These are phyloP conservation scores for Colletotrichum caudatum DNA, from an alignment of 2,329 filamentous ascomycete species.

Conservation along the genomic window DNA sequence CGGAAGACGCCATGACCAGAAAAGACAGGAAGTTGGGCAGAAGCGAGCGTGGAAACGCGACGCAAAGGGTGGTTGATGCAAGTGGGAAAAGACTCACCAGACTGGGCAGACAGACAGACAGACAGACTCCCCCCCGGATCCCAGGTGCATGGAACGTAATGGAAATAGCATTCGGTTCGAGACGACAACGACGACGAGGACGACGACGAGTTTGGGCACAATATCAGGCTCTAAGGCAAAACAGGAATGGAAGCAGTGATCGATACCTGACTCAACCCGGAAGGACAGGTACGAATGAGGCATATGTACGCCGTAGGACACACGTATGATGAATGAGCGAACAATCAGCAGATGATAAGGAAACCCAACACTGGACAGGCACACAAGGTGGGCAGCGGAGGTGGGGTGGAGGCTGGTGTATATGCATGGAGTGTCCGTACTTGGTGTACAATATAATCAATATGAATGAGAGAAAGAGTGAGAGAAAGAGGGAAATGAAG, in stretches of 20 bases:
- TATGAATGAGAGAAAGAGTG: background rate
- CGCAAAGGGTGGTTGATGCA: slow-evolving; percentile 6
- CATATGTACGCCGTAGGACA: background rate
- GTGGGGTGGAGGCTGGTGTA: background rate
- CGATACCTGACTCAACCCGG: slow-evolving; percentile 21
- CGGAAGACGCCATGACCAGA: slow-evolving; percentile 31
- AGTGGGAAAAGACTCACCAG: slow-evolving; percentile 20
- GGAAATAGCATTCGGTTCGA: slow-evolving; percentile 20
- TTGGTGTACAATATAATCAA: background rate
- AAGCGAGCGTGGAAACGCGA: background rate
- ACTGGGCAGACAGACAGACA: background rate
- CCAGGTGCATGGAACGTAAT: slow-evolving; percentile 28
- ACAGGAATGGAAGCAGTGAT: slow-evolving; percentile 30
- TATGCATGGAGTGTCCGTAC: background rate
- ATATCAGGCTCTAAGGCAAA: slow-evolving; percentile 15
- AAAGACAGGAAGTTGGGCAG: slow-evolving; percentile 17
- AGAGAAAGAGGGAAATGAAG: background rate
- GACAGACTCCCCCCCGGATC: background rate
- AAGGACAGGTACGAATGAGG: slow-evolving; percentile 13
- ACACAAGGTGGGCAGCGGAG: slow-evolving; percentile 5
- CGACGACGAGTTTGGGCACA: slow-evolving; percentile 12
- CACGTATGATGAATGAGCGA: background rate
- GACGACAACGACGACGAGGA: slow-evolving; percentile 6
- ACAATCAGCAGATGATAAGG: background rate
- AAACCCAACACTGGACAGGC: slow-evolving; percentile 8